phyloP scores from a whole-genome alignment of 306 rosid genomes.

The Lathyrus aphaca region DNA sequence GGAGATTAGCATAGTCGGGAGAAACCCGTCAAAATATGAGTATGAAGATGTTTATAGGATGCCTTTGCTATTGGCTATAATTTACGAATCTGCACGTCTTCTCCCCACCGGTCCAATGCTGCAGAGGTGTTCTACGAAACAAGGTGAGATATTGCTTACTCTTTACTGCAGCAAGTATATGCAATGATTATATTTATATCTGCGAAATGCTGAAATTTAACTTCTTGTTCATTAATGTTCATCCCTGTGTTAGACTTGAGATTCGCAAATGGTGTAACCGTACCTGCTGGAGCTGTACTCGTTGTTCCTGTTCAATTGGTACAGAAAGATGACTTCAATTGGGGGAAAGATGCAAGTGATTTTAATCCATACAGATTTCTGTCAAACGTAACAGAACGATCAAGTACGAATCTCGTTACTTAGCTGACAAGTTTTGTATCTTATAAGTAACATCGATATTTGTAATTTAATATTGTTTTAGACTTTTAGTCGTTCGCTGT shows the following conservation, averaged over 20 bases:
- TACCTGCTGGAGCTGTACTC: constrained; percentile 72
- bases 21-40: constrained; percentile 47
- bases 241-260: constrained; percentile 51
- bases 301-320: constrained; percentile 74
- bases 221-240: constrained; percentile 34
- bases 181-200: constrained; percentile 6
- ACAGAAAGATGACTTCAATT: constrained; percentile 67
- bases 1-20: constrained; percentile 50
- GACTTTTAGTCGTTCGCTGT: neutral
- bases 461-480: neutral
- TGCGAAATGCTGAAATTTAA: neutral
- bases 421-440: constrained; percentile 44
- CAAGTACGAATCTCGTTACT: constrained; percentile 41
- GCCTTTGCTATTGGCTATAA: constrained; percentile 73
- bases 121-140: constrained; percentile 78
- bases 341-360: constrained; percentile 72
- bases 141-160: constrained; percentile 53
- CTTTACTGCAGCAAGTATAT: constrained; percentile 1
- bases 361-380: constrained; percentile 80
- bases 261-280: constrained; percentile 61
- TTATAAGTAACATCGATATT: neutral
- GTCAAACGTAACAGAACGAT: constrained; percentile 45
- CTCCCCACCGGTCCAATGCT: constrained; percentile 66
- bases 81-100: constrained; percentile 82
- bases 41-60: constrained; percentile 61